These are phyloP conservation scores for Corniculantispora saksenae DNA, from an alignment of 2,329 filamentous ascomycete species.

Conservation along the genomic window DNA sequence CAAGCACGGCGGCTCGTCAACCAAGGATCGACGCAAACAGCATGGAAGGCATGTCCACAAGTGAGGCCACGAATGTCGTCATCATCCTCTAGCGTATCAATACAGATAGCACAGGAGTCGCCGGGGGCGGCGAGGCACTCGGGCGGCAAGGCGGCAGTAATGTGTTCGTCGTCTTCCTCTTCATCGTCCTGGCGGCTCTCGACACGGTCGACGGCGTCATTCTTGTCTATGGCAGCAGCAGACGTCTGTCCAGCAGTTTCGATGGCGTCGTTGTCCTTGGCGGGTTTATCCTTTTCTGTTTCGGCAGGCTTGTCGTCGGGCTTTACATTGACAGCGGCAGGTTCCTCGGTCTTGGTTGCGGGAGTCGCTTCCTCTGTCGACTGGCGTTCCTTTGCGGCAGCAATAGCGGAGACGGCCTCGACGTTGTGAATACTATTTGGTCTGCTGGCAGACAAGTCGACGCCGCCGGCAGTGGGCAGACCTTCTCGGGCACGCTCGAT, in stretches of 20 bases:
- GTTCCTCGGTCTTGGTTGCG: conserved; percentile 25
- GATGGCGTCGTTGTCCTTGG: conserved; percentile 10
- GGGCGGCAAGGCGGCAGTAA: conserved; percentile 77
- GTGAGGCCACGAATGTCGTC: conserved; percentile 92
- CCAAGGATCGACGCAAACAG: conserved; percentile 94
- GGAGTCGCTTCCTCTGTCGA: conserved; percentile 45
- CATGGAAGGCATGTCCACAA: conserved; percentile 98
- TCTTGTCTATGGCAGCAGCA: conserved; percentile 26
- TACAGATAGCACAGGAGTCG: conserved; percentile 94
- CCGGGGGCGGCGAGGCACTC: conserved; percentile 81
- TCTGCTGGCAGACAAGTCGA: conserved; percentile 72
- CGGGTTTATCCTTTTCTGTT: conserved; percentile 21
- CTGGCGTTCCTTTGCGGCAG: conserved; percentile 46
- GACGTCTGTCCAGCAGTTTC: conserved; percentile 30
- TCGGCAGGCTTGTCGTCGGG: conserved; percentile 23
- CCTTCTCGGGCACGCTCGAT: conserved; percentile 80
- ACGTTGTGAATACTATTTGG: conserved; percentile 72
- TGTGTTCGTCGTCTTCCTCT: conserved; percentile 78
- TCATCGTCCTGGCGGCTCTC: conserved; percentile 58
- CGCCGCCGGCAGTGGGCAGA: conserved; percentile 79
- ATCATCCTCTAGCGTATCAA: conserved; percentile 90
- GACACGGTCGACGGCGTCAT: conserved; percentile 39
- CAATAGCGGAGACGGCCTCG: conserved; percentile 53
- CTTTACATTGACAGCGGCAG: conserved; percentile 26
- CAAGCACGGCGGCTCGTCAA: conserved; percentile 90